Conservation (phyloP, 164 flowering plant genomes). For the Paratinospora sagittata region DNA sequence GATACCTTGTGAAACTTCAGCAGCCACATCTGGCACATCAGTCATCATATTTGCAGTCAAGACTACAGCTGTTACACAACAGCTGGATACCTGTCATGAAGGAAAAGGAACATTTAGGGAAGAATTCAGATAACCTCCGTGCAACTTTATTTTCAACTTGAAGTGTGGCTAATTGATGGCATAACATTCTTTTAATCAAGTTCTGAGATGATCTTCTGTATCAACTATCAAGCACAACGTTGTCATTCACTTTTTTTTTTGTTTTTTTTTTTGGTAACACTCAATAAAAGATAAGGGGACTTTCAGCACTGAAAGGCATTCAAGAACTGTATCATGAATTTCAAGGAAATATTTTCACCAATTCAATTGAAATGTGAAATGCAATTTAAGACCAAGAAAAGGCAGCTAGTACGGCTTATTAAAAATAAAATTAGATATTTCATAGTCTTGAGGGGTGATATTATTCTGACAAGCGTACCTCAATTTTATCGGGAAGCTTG, state of each 20-base stretch:
- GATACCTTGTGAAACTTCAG: slow-evolving; percentile 62
- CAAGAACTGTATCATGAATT: background rate
- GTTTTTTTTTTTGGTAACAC: background rate
- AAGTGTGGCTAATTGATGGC: too few species aligned
- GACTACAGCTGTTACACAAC: slow-evolving; percentile 72
- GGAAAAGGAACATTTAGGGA: background rate
- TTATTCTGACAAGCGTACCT: slow-evolving; percentile 39
- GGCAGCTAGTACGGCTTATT: too few species aligned
- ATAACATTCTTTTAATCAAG: background rate
- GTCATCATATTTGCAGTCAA: slow-evolving; percentile 73
- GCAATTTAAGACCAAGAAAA: background rate
- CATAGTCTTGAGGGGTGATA: background rate
- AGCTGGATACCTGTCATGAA: slow-evolving; percentile 50
- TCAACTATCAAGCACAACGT: background rate
- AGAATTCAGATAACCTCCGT: background rate
- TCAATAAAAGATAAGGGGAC: background rate
- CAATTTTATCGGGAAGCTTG: slow-evolving; percentile 70
- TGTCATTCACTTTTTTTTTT: background rate
- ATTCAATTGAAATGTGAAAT: background rate
- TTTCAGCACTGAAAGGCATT: background rate
- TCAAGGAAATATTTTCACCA: background rate
- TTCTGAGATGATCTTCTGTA: background rate
- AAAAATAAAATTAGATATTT: too few species aligned
- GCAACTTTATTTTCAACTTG: background rate
- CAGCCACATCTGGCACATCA: slow-evolving; percentile 48